Conservation (phyloP, 2,329 filamentous ascomycete genomes). For the Microcyclosporella mali region DNA sequence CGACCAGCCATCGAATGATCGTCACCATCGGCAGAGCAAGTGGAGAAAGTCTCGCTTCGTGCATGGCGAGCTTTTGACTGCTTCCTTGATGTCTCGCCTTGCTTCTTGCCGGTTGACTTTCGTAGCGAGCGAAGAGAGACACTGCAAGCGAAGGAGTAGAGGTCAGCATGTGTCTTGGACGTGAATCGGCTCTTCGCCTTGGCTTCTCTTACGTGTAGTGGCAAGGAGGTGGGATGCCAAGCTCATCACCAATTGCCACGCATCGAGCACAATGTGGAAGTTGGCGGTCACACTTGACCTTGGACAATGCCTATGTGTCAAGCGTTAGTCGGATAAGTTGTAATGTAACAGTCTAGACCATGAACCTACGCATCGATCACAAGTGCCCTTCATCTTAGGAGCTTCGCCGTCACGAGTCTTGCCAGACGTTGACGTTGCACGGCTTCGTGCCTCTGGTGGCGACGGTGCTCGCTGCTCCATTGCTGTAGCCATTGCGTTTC, state of each 20-base stretch:
- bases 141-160: too few relatives aligned
- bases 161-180: too few relatives aligned
- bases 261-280: not conserved
- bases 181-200: too few relatives aligned
- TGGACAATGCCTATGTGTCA: not conserved
- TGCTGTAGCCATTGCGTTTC: too few relatives aligned
- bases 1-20: not conserved
- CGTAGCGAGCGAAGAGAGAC: not conserved
- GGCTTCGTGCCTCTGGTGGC: too few relatives aligned
- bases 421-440: too few relatives aligned
- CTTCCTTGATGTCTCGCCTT: not conserved
- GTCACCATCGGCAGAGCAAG: not conserved
- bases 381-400: constrained; percentile 1
- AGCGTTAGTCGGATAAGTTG: not conserved
- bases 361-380: not conserved
- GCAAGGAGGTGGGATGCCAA: not conserved
- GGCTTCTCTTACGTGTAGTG: too few relatives aligned
- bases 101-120: not conserved
- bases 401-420: not conserved
- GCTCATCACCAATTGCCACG: not conserved
- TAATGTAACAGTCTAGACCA: not conserved
- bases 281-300: constrained; percentile 1
- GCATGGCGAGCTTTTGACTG: not conserved
- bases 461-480: too few relatives aligned
- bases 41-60: not conserved